A percentile compares a stretch with the other conserved stretches of the same genome.
Evolutionary conservation across 805 yeast genomes (phyloP).

Genomic region (Saturnispora besseyi): DNA sequence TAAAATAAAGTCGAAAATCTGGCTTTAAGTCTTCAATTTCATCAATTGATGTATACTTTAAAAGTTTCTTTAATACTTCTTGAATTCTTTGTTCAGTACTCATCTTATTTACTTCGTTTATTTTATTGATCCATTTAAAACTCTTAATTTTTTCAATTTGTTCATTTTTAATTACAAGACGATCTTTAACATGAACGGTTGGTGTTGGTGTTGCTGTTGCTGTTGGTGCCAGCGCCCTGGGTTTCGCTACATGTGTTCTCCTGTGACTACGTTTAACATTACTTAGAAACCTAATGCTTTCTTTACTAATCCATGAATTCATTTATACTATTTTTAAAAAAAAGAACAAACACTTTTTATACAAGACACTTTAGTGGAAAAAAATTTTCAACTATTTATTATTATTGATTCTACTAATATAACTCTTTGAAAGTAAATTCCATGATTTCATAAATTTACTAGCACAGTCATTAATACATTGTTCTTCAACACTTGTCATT

Average conservation of each 20-base stretch:
- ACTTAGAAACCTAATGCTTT: not conserved
- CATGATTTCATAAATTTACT: conserved; percentile 86
- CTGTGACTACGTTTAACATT: not conserved
- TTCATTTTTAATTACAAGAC: too few species aligned
- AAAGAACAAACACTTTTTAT: too few species aligned
- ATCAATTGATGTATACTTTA: conserved; percentile 12
- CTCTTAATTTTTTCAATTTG: not conserved
- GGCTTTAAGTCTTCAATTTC: conserved; percentile 14
- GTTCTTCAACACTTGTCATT: conserved; percentile 39
- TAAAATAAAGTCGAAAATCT: conserved; percentile 13
- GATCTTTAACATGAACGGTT: not conserved
- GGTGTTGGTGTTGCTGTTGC: not conserved
- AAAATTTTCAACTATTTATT: too few species aligned
- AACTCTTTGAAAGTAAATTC: conserved; percentile 74
- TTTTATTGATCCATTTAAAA: conserved; percentile 2
- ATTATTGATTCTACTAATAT: conserved; percentile 53
- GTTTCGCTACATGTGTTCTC: not conserved
- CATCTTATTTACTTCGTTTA: not conserved
- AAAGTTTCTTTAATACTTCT: conserved; percentile 12
- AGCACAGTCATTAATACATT: conserved; percentile 69
- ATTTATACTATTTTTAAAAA: not conserved
- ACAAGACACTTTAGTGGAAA: conserved; percentile 7
- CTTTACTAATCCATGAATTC: not conserved
- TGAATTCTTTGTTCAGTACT: conserved; percentile 6
- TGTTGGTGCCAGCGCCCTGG: not conserved